phyloP scores from a whole-genome alignment of 1,284 basidiomycete genomes.

The Apiotrichum porosum region DNA sequence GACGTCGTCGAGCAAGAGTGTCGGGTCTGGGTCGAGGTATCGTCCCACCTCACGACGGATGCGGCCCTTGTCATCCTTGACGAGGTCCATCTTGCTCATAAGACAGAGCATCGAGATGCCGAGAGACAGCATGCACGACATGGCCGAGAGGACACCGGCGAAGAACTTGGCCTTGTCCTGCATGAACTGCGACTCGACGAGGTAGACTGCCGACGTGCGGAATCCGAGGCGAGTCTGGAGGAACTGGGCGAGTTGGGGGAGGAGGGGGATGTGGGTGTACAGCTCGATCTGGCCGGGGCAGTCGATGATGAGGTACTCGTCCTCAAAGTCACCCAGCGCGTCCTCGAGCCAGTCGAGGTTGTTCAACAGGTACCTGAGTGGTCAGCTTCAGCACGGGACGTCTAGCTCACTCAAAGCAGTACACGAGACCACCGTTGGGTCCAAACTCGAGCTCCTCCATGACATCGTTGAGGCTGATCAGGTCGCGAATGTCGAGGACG shows the following conservation, averaged over 20 bases:
- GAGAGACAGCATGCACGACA: conserved; percentile 98
- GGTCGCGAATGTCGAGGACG: conserved; percentile 87
- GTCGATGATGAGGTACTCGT: conserved; percentile 97
- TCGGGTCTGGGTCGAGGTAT: conserved; percentile 97
- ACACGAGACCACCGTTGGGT: conserved; percentile 94
- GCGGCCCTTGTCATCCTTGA: conserved; percentile 71
- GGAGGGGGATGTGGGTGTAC: conserved; percentile 96
- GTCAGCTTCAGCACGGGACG: not conserved
- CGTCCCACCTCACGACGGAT: conserved; percentile 67
- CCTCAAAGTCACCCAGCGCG: conserved; percentile 87
- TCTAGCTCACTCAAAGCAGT: conserved; percentile 99
- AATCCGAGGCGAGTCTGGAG: conserved; percentile 61
- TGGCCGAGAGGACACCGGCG: conserved; percentile 93
- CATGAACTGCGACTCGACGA: conserved; percentile 98
- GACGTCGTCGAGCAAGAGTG: conserved; percentile 67
- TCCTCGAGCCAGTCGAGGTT: conserved; percentile 99
- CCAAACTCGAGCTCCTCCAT: conserved; percentile 95
- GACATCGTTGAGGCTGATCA: conserved; percentile 90
- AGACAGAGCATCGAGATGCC: conserved; percentile 96
- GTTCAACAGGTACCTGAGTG: conserved; percentile 78
- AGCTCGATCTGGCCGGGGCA: conserved; percentile 99
- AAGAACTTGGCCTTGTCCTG: conserved; percentile 99
- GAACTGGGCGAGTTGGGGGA: conserved; percentile 75
- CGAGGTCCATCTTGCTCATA: conserved; percentile 99
- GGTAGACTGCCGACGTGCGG: conserved; percentile 76